These are phyloP conservation scores for Acer negundo DNA, from an alignment of 345 rosid genomes.

Conservation along the genomic window DNA sequence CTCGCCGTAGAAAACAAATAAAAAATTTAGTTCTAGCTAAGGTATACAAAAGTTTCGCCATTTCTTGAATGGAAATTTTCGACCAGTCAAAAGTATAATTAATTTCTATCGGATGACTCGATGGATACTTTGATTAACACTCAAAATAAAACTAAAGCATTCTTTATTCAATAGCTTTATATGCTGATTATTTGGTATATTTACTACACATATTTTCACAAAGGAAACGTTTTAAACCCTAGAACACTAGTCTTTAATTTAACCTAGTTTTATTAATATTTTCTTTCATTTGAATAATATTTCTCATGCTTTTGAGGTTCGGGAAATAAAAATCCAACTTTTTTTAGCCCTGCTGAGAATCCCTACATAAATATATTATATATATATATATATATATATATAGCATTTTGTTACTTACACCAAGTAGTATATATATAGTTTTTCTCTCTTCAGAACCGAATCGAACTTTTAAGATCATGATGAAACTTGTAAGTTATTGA, in stretches of 20 bases:
- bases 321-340: background rate
- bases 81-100: background rate
- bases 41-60: background rate
- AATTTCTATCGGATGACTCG: background rate
- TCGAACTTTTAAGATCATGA: too few species aligned
- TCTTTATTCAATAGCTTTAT: background rate
- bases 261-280: background rate
- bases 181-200: background rate
- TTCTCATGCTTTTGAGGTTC: background rate
- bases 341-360: background rate
- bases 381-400: too few species aligned
- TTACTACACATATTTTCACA: background rate
- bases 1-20: background rate
- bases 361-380: background rate
- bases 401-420: too few species aligned
- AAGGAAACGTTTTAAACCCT: background rate
- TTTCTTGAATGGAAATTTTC: background rate
- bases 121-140: background rate
- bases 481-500: too few species aligned
- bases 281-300: too few species aligned
- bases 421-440: too few species aligned
- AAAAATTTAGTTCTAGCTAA: background rate
- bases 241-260: background rate
- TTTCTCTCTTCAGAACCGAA: too few species aligned
- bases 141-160: background rate